Percentiles rank a stretch among this genome's conserved stretches.
Conservation (phyloP, 768 basidiomycete genomes). For the Serendipita sp. region DNA sequence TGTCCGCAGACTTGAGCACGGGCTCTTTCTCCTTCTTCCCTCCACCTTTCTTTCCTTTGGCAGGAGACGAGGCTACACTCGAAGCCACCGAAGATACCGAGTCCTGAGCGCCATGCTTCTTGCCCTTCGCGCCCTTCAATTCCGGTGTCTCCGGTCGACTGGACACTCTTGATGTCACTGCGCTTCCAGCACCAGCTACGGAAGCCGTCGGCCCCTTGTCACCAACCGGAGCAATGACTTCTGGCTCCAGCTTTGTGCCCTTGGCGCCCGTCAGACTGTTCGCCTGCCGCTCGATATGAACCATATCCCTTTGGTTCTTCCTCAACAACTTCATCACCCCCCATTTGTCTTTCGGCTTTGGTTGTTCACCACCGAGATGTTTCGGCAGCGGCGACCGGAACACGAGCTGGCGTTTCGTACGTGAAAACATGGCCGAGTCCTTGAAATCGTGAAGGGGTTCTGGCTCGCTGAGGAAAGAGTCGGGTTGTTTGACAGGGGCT, state of each 20-base stretch:
- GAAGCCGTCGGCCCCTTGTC: background rate
- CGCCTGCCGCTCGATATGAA: constrained; percentile 39
- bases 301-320: constrained; percentile 43
- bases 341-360: constrained; percentile 21
- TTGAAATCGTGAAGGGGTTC: constrained; percentile 4
- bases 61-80: constrained; percentile 5
- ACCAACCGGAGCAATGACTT: constrained; percentile 34
- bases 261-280: constrained; percentile 48
- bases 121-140: background rate
- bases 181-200: background rate
- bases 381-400: constrained; percentile 26
- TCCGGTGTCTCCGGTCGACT: background rate
- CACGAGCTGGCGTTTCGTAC: constrained; percentile 10
- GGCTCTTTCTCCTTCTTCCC: constrained; percentile 19
- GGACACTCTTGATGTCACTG: background rate
- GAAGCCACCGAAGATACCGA: constrained; percentile 6
- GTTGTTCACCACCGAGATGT: constrained; percentile 34
- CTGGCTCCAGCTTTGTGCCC: constrained; percentile 35
- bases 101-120: background rate
- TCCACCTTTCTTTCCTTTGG: constrained; percentile 10
- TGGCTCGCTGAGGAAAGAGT: background rate
- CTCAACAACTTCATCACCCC: constrained; percentile 25
- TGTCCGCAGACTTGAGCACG: constrained; percentile 24
- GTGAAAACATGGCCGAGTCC: constrained; percentile 8
- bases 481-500: constrained; percentile 12